These are phyloP conservation scores for Anthracocystis setariae DNA, from an alignment of 1,284 basidiomycete species.

Conservation along the genomic window DNA sequence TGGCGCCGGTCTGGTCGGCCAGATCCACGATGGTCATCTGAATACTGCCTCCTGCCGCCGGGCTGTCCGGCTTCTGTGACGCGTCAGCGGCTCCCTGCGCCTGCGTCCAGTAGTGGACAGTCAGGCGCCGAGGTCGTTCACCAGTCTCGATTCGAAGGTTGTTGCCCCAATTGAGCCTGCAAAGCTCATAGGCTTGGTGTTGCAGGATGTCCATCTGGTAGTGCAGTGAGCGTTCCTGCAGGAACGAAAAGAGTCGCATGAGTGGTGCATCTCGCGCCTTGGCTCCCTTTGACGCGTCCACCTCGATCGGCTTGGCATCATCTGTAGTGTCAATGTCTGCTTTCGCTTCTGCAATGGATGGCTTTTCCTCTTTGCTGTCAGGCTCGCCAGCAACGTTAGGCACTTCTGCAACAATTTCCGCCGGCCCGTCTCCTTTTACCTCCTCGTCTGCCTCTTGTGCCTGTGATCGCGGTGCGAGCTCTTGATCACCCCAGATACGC, in stretches of 20 bases:
- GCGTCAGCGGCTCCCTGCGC: conserved; percentile 27
- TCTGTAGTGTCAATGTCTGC: neutral
- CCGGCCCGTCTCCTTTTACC: conserved; percentile 7
- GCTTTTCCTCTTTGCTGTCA: conserved; percentile 9
- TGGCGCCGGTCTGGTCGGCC: conserved; percentile 21
- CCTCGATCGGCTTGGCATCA: neutral
- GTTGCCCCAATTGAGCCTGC: conserved; percentile 54
- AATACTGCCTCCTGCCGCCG: conserved; percentile 38
- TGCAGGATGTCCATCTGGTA: conserved; percentile 64
- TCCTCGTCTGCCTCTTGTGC: conserved; percentile 5
- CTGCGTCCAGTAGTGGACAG: conserved; percentile 53
- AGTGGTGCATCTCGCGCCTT: conserved; percentile 44
- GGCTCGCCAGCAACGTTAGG: conserved; percentile 9
- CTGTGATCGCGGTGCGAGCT: conserved; percentile 39
- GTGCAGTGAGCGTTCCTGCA: conserved; percentile 60
- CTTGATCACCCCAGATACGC: conserved; percentile 50
- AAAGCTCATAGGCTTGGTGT: conserved; percentile 56
- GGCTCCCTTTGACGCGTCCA: neutral
- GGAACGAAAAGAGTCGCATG: conserved; percentile 50
- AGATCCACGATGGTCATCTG: conserved; percentile 40
- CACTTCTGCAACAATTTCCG: conserved; percentile 5
- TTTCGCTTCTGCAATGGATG: neutral
- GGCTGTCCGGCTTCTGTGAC: conserved; percentile 10
- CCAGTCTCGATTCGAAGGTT: conserved; percentile 41
- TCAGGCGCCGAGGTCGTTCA: conserved; percentile 37